Evolutionary conservation across 148 eudicot genomes (phyloP).

Genomic region (Hydrangea macrophylla): DNA sequence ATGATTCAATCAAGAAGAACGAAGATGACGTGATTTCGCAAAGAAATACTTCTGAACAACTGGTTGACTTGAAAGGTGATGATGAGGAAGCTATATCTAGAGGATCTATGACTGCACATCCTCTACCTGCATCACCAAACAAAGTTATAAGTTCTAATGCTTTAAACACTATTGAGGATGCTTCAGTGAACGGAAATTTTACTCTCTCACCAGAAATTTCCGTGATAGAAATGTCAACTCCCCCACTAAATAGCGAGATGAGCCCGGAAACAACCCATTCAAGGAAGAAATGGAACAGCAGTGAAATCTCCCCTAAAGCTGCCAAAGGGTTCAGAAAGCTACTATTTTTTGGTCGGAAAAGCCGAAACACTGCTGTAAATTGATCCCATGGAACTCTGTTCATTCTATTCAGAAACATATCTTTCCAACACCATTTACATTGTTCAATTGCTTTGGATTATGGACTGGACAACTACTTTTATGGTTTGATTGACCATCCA

Average conservation of each 20-base stretch:
- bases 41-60: constrained; percentile 12
- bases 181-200: constrained; percentile 12
- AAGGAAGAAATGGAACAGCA: constrained; percentile 64
- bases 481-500: constrained; percentile 6
- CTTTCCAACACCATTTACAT: neutral
- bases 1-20: constrained; percentile 29
- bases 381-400: neutral
- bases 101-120: constrained; percentile 20
- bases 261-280: constrained; percentile 30
- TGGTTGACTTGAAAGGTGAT: constrained; percentile 15
- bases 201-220: constrained; percentile 36
- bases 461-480: neutral
- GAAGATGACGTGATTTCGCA: constrained; percentile 20
- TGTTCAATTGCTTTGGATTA: neutral
- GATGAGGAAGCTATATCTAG: constrained; percentile 19
- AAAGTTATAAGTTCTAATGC: constrained; percentile 15
- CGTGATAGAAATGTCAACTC: constrained; percentile 46
- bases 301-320: constrained; percentile 52
- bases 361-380: constrained; percentile 15
- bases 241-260: constrained; percentile 32
- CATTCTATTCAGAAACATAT: neutral
- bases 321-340: constrained; percentile 70
- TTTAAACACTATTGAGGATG: constrained; percentile 15
- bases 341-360: constrained; percentile 65
- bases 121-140: constrained; percentile 29